Conservation (phyloP, 2,329 filamentous ascomycete species). For the Trichophyton schoenleinii region DNA sequence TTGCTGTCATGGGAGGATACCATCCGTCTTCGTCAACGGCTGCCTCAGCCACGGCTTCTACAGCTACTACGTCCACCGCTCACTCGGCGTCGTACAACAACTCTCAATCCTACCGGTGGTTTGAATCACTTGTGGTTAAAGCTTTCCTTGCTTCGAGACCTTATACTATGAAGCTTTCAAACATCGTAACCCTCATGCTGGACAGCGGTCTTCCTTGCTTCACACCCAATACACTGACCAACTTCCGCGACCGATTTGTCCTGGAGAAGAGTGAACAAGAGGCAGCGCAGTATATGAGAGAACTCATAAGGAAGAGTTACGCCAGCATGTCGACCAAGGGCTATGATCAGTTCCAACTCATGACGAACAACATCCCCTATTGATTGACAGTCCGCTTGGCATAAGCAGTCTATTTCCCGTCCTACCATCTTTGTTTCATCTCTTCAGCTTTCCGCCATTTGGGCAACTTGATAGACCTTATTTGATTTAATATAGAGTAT, state of each 20-base stretch:
- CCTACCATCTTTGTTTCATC: background rate
- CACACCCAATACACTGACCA: conserved; percentile 85
- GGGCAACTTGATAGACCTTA: background rate
- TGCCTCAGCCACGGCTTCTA: background rate
- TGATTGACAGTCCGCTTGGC: conserved; percentile 29
- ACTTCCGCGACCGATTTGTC: conserved; percentile 87
- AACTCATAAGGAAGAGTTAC: conserved; percentile 79
- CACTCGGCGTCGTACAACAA: conserved; percentile 35
- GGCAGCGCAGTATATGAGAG: conserved; percentile 86
- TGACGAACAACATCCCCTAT: conserved; percentile 96
- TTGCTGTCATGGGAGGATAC: conserved; percentile 84
- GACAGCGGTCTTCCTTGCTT: conserved; percentile 94
- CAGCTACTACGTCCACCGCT: background rate
- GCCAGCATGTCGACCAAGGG: conserved; percentile 82
- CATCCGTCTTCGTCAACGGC: conserved; percentile 11
- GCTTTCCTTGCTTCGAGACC: conserved; percentile 80
- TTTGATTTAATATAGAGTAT: background rate
- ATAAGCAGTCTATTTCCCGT: too few relatives aligned
- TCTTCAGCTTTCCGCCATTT: background rate
- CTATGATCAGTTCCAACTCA: conserved; percentile 94
- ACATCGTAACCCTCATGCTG: conserved; percentile 89
- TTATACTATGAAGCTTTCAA: conserved; percentile 75
- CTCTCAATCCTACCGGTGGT: conserved; percentile 84
- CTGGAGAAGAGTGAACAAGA: conserved; percentile 83
- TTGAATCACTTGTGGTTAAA: conserved; percentile 93